Evolutionary conservation across 257 asterid genomes (phyloP), one percentile per base, ranked within the genome.

Genomic region (Oldenlandia corymbosa): DNA sequence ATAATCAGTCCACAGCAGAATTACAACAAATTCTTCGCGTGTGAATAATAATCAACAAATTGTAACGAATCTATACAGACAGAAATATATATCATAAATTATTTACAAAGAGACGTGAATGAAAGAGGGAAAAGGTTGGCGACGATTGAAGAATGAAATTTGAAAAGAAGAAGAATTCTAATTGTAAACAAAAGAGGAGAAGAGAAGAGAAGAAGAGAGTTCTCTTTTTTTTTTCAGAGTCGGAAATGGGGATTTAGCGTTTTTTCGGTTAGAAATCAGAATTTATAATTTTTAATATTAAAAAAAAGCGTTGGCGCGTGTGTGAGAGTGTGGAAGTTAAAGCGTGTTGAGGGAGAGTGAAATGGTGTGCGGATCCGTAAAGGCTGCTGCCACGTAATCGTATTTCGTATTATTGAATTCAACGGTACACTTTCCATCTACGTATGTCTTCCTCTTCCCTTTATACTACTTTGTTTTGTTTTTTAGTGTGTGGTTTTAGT

Each of bases 381-480:
- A 58, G 60, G 7, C 16, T 48, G 50, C 66, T 34, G 54, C 67
- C 61, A 58, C 72, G 45, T 50, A 53, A 28, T 68, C 73, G 47
- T 48, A 49, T 59, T n/a, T 5, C 46, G 62, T n/a, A 36, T 32
- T 24, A 53, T 57, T 18, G 24, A 26, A 53, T 28, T 46, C 62
- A 57, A 57, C 62, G 62, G 62, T 57, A 57, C 62, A 5, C 48
- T 43, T 43, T 43, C 48, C n/a, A n/a, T n/a, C n/a, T n/a, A n/a
- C n/a, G n/a, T n/a, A n/a, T n/a, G n/a, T n/a, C n/a, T n/a, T n/a
- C n/a, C n/a, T n/a, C n/a, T n/a, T n/a, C n/a, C n/a, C n/a, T n/a
- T n/a, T 54, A 12, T 53, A 26, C 37, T 55, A 17, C 42, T 55
- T 36, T 28, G 2, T 16, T 28, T 53, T 18, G 37, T 28, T 28